Evolutionary conservation across 2,329 filamentous ascomycete genomes (phyloP).

Genomic region (Sclerotinia spermophila): DNA sequence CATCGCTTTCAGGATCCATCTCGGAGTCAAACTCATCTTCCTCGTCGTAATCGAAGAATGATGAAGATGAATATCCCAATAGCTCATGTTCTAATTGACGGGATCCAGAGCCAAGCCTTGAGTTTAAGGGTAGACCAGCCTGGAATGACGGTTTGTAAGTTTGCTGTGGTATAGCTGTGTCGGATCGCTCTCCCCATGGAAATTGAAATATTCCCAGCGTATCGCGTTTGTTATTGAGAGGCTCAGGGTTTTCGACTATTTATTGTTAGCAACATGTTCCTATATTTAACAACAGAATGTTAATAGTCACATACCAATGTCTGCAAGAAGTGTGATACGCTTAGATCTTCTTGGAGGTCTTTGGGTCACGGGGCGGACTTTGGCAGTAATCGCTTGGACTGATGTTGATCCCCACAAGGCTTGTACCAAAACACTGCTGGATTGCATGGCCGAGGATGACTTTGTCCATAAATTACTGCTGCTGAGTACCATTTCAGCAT

Average conservation of each 20-base stretch:
- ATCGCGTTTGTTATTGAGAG: slow-evolving; percentile 53
- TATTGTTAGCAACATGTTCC: slow-evolving; percentile 13
- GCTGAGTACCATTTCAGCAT: slow-evolving; percentile 24
- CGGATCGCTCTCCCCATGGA: slow-evolving; percentile 62
- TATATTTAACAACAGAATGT: background rate
- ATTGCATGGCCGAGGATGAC: slow-evolving; percentile 20
- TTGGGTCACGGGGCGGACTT: slow-evolving; percentile 46
- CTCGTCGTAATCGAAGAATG: slow-evolving; percentile 58
- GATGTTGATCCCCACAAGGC: slow-evolving; percentile 35
- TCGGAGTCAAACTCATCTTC: slow-evolving; percentile 38
- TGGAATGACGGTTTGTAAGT: slow-evolving; percentile 32
- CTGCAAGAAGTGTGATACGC: slow-evolving; percentile 57
- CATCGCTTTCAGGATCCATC: slow-evolving; percentile 36
- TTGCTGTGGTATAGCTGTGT: slow-evolving; percentile 47
- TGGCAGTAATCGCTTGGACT: slow-evolving; percentile 32
- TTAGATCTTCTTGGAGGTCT: slow-evolving; percentile 53
- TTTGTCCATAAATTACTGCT: slow-evolving; percentile 35
- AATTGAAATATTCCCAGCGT: slow-evolving; percentile 64
- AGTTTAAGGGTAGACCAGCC: slow-evolving; percentile 25
- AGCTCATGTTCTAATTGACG: slow-evolving; percentile 28
- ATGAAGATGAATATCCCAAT: slow-evolving; percentile 39
- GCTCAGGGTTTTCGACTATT: slow-evolving; percentile 55
- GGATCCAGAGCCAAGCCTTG: slow-evolving; percentile 31
- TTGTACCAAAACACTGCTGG: slow-evolving; percentile 21
- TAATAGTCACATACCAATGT: slow-evolving; percentile 44